Evolutionary conservation across 805 yeast species (phyloP).

Genomic region (Candida coquimbonensis): DNA sequence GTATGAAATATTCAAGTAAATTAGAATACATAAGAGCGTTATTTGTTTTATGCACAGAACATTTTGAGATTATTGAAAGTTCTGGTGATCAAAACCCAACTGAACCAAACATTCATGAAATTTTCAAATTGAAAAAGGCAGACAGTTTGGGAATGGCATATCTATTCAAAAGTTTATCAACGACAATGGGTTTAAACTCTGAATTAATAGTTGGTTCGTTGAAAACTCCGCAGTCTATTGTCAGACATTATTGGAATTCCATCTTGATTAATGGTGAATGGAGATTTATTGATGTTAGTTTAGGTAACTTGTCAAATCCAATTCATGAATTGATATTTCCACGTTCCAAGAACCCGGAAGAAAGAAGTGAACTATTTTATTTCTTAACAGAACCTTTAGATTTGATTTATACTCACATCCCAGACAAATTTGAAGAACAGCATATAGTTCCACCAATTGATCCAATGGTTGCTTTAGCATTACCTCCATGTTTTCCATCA

Average conservation of each 20-base stretch:
- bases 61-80: slow-evolving; percentile 37
- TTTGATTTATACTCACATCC: slow-evolving; percentile 79
- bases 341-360: slow-evolving; percentile 16
- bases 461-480: slow-evolving; percentile 63
- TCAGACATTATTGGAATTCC: slow-evolving; percentile 88
- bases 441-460: slow-evolving; percentile 83
- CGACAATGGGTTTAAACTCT: slow-evolving; percentile 60
- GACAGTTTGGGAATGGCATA: slow-evolving; percentile 69
- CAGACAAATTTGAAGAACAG: slow-evolving; percentile 71
- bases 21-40: slow-evolving; percentile 61
- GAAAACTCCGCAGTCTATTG: slow-evolving; percentile 65
- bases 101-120: slow-evolving; percentile 31
- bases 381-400: slow-evolving; percentile 73
- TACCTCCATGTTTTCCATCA: slow-evolving; percentile 85
- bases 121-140: slow-evolving; percentile 45
- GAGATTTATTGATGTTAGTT: slow-evolving; percentile 67
- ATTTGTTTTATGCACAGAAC: slow-evolving; percentile 54
- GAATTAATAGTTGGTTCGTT: slow-evolving; percentile 78
- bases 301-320: slow-evolving; percentile 56
- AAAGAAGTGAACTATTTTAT: slow-evolving; percentile 44
- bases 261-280: slow-evolving; percentile 70
- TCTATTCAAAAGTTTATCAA: slow-evolving; percentile 67
- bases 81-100: slow-evolving; percentile 7
- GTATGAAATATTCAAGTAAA: slow-evolving; percentile 43
- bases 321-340: slow-evolving; percentile 34